Base-by-base conservation (phyloP, 2,329 filamentous ascomycete species). In the Botrytis squamosa region DNA sequence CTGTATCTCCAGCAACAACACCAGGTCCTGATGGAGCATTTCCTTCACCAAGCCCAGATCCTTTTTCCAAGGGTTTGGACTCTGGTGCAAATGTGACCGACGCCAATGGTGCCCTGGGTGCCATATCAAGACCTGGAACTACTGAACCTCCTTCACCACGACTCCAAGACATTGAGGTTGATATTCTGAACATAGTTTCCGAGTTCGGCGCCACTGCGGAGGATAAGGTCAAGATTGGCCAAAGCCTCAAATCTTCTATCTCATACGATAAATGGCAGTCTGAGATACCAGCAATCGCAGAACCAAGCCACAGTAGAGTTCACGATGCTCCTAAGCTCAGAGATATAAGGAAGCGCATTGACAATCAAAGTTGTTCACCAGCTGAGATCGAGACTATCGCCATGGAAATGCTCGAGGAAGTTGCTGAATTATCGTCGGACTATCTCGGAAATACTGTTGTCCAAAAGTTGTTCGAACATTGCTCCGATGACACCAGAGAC, bases 371-470 rank as follows among this genome's bases (percentile, higher is more conserved):
- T 74, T 91, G 95, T 82, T 92, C 93, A 1, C 89, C 92, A 75
- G 86, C 91, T 29, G 96, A 99, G 82, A 97, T 98, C 78, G 96
- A 99, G 83, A 92, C 91, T 76, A 97, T 96, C 76, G 96, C 96
- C 59, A 87, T 93, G 75, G 93, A 93, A 76, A 99, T 99, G 96
- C 88, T 99, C 25, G 94, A 95, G 16, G 96, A 99, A 82, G 96
- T 99, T 81, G 94, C 95, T 6, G 96, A 99, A 83, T 86, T 99
- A 38, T 89, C 96, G 3, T 97, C 95, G 0, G 96, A 99, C 83
- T 99, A 99, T 80, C 88, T 99, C 46, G 96, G 96, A 78, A 99
- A 99, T 84, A 99, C 96, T 0, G 96, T 99, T n/a, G 95, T 99
- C 29, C 96, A 99, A 84, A 99, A 99, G 84, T 86, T 99, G 64